phyloP scores from a whole-genome alignment of 257 asterid genomes.

The Asclepias syriaca region DNA sequence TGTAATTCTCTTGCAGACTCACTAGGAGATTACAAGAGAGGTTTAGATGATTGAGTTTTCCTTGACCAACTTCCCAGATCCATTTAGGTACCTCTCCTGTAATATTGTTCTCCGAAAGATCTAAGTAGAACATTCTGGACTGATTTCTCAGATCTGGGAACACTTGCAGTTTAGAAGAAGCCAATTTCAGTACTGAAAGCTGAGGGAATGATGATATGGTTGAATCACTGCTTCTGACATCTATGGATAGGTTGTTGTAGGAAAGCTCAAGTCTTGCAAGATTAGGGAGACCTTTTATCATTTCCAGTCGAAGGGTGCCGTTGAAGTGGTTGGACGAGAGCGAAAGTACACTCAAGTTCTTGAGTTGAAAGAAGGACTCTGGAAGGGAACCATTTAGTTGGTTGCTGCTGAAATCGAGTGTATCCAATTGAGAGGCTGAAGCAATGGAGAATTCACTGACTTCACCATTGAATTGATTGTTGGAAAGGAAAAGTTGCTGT shows the following conservation, averaged over 20 bases:
- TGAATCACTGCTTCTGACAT: neutral
- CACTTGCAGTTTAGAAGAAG: slow-evolving; percentile 24
- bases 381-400: slow-evolving; percentile 19
- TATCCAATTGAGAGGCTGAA: slow-evolving; percentile 6
- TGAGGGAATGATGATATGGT: slow-evolving; percentile 8
- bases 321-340: slow-evolving; percentile 22
- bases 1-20: slow-evolving; percentile 25
- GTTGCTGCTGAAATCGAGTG: slow-evolving; percentile 21
- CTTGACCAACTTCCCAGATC: slow-evolving; percentile 29
- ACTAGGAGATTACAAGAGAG: slow-evolving; percentile 29
- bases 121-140: slow-evolving; percentile 13
- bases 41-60: neutral
- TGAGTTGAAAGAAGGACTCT: slow-evolving; percentile 16
- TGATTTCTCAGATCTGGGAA: slow-evolving; percentile 28
- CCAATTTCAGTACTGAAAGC: slow-evolving; percentile 11
- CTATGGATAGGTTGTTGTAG: slow-evolving; percentile 27
- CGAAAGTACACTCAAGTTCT: slow-evolving; percentile 12
- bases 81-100: slow-evolving; percentile 34
- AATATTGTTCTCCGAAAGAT: slow-evolving; percentile 32
- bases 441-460: slow-evolving; percentile 8
- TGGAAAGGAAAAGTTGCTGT: neutral
- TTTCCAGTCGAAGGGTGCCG: slow-evolving; percentile 23
- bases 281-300: slow-evolving; percentile 2
- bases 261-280: slow-evolving; percentile 25
- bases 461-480: slow-evolving; percentile 18